Base-by-base conservation (phyloP, 2,329 filamentous ascomycete genomes). In the Hypoxylon rubiginosum region DNA sequence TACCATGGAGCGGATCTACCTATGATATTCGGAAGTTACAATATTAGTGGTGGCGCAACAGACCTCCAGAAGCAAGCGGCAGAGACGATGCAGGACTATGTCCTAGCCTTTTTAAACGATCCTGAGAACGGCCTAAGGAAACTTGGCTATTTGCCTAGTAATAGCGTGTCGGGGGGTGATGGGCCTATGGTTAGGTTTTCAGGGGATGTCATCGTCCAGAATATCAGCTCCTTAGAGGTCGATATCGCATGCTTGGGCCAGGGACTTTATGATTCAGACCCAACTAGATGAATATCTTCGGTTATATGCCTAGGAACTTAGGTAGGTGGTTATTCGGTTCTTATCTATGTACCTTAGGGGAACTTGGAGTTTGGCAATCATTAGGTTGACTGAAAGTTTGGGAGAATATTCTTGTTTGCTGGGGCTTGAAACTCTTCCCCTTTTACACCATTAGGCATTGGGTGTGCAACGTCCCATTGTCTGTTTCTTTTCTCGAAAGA, bases 21-120 rank as follows among this genome's bases (percentile, higher is more conserved):
- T 0, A 71, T 74, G 68, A 68, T 75, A 41, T 73, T 75, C 28
- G 73, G 73, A 13, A 71, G 65, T n/a, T 74, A 75, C 58, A 72
- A 74, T 43, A 50, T 72, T 4, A 68, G 55, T 15, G 67, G 71
- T 1, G 68, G 66, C 8, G 70, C 72, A 6, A 74, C 73, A 24
- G 70, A 73, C 1, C 60, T 71, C 5, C 59, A 76, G 54, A 65
- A 15, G 17, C 39, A 56, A 26, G 70, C 71, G 9, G 68, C 72
- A 26, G 70, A 74, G 51, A 50, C 53, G 11, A 74, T 73, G 70
- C 72, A 73, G 43, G 71, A 73, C 57, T 72, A 71, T 26, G 66
- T 72, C n/a, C 51, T 71, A 13, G 70, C 70, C 24, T 74, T 73
- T 36, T 43, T 73, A n/a, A 52, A 53, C 13, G 71, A 74, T 34